Evolutionary conservation across 495 filamentous ascomycete species (phyloP), one percentile per base, ranked within the genome.

Genomic region (Hypomontagnella monticulosa): DNA sequence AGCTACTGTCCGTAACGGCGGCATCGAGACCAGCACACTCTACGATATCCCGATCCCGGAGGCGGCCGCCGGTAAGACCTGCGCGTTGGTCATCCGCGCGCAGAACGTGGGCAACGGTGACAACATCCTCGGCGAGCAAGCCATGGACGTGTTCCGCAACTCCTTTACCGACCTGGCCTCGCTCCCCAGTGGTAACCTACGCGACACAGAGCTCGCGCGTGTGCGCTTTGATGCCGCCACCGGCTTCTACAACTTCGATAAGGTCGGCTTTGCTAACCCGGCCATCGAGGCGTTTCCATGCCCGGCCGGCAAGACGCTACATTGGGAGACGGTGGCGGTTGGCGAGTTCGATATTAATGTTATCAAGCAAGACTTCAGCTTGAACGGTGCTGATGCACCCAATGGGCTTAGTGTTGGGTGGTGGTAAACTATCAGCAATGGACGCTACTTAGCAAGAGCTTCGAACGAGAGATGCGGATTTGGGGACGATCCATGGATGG

Each of bases 31-130:
- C 9, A 65, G 64, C 16, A 73, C 71, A 0, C 69, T 73, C 9
- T 73, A 73, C 57, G 57, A 73, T 4, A 69, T 73, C 57, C 53
- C 64, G 11, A 64, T 73, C 61, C 71, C 71, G 6, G 44, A 43
- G 10, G 15, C 40, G 1, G 61, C 65, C 1, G 57, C 54, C 0
- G 68, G 71, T n/a, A 57, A 46, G 40, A 73, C 68, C 18, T 73
- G 71, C 47, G n/a, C 41, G 4, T 40, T 73, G 8, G 65, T 71
- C 5, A 52, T 73, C 61, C 50, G 19, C 41, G 43, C 71, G 0
- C 20, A 32, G 9, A 12, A 14, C 44, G 3, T 14, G 20, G 49
- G 27, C 49, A 8, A 0, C 48, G 15, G 19, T 32, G 71, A 71
- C 47, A 38, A 8, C 40, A 16, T 73, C 48, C 0, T 33, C 11